Percentiles rank a stretch among this genome's conserved stretches.
These are phyloP conservation scores for Ilyonectria destructans DNA, from an alignment of 2,329 filamentous ascomycete species.

Conservation along the genomic window DNA sequence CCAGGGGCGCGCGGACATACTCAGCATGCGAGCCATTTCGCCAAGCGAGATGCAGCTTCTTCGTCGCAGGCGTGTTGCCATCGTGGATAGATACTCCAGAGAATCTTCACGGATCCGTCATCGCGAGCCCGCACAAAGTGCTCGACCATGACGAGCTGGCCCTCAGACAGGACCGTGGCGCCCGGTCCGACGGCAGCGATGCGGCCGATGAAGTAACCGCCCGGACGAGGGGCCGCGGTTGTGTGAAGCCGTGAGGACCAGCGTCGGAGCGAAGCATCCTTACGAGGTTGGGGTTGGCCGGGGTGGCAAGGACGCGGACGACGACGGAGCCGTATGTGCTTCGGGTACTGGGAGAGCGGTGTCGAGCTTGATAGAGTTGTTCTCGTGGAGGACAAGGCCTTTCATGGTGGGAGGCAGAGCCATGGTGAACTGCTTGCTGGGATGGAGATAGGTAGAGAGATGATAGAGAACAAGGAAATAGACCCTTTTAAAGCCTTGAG, in stretches of 20 bases:
- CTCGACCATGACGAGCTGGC: slow-evolving; percentile 55
- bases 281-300: slow-evolving; percentile 49
- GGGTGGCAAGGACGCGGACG: slow-evolving; percentile 42
- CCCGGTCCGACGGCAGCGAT: slow-evolving; percentile 55
- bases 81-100: slow-evolving; percentile 52
- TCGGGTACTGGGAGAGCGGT: slow-evolving; percentile 38
- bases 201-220: slow-evolving; percentile 55
- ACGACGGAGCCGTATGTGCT: slow-evolving; percentile 38
- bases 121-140: slow-evolving; percentile 52
- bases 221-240: slow-evolving; percentile 53
- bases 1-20: slow-evolving; percentile 52
- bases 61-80: slow-evolving; percentile 46
- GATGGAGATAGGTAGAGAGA: background rate
- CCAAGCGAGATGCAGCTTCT: slow-evolving; percentile 51
- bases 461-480: background rate
- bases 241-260: slow-evolving; percentile 32
- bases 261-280: slow-evolving; percentile 35
- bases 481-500: background rate
- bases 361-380: slow-evolving; percentile 32
- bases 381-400: slow-evolving; percentile 37
- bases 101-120: slow-evolving; percentile 48
- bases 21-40: slow-evolving; percentile 52
- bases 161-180: slow-evolving; percentile 50
- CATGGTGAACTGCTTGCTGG: slow-evolving; percentile 27
- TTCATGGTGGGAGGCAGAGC: slow-evolving; percentile 41